Conservation (phyloP, 192 early-diverging fungal species). For the Physocladia obscura region DNA sequence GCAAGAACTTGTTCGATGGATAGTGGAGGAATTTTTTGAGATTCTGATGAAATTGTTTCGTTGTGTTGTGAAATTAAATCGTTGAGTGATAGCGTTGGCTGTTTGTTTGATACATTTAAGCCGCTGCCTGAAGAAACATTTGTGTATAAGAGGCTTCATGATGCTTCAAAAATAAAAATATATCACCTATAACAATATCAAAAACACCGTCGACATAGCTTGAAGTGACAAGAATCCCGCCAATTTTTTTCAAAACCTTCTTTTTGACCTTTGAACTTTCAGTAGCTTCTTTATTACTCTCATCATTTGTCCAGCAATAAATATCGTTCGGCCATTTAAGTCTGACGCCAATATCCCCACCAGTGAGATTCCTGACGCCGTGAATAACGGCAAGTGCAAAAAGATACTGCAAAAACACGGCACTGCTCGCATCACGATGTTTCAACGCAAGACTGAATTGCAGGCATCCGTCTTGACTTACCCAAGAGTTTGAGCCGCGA, state of each 20-base stretch:
- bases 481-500: slow-evolving; percentile 92
- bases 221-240: slow-evolving; percentile 87
- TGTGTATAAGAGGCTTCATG: background rate
- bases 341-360: slow-evolving; percentile 79
- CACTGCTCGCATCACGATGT: slow-evolving; percentile 67
- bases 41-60: slow-evolving; percentile 11
- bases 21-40: slow-evolving; percentile 55
- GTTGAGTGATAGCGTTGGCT: slow-evolving; percentile 86
- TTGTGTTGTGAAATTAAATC: slow-evolving; percentile 69
- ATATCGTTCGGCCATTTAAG: slow-evolving; percentile 99
- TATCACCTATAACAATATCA: slow-evolving; percentile 78
- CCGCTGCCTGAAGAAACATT: slow-evolving; percentile 65
- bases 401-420: slow-evolving; percentile 95
- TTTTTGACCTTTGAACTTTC: too few species aligned
- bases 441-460: slow-evolving; percentile 80
- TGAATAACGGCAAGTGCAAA: slow-evolving; percentile 81
- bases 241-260: slow-evolving; percentile 68
- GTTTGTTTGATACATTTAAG: slow-evolving; percentile 78
- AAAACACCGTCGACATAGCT: slow-evolving; percentile 72
- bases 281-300: too few species aligned
- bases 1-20: slow-evolving; percentile 71
- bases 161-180: background rate
- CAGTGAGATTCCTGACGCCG: slow-evolving; percentile 63
- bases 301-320: slow-evolving; percentile 48
- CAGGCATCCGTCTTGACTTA: slow-evolving; percentile 86